Conservation (phyloP, 768 basidiomycete genomes). For the Plicaturopsis crispa region DNA sequence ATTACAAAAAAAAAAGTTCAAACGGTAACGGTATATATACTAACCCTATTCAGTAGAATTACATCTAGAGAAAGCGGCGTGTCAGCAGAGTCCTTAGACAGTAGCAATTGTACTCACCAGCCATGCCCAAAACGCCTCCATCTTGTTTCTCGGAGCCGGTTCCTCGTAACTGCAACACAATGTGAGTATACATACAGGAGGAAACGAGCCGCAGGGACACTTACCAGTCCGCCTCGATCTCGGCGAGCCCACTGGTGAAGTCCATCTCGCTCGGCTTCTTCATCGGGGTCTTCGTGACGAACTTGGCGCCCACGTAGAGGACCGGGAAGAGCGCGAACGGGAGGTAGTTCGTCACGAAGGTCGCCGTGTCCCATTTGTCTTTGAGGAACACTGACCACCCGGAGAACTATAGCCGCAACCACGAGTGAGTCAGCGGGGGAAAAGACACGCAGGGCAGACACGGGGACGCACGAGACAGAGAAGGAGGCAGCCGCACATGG, state of each 20-base stretch:
- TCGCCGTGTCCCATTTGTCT: constrained; percentile 27
- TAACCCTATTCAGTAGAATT: too few relatives aligned
- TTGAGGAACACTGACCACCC: constrained; percentile 33
- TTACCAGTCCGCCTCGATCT: constrained; percentile 21
- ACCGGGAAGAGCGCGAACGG: constrained; percentile 38
- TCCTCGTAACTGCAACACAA: constrained; percentile 15
- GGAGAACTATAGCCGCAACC: constrained; percentile 21
- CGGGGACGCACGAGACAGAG: constrained; percentile 25
- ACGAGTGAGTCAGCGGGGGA: background rate
- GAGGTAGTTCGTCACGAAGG: constrained; percentile 35
- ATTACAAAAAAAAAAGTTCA: too few relatives aligned
- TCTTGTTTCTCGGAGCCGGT: constrained; percentile 15
- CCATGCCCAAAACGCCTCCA: constrained; percentile 21
- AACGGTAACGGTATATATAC: too few relatives aligned
- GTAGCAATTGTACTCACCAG: constrained; percentile 12
- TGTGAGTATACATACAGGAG: constrained; percentile 14
- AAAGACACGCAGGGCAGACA: background rate
- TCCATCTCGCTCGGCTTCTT: constrained; percentile 15
- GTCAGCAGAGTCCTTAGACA: too few relatives aligned
- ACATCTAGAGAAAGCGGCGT: too few relatives aligned
- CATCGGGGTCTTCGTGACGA: constrained; percentile 7
- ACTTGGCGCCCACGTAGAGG: constrained; percentile 27
- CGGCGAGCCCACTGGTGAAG: constrained; percentile 15
- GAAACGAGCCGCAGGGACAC: background rate
- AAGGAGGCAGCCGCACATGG: constrained; percentile 17